Evolutionary conservation across 2,329 filamentous ascomycete genomes (phyloP), one percentile per base, ranked within the genome.

Genomic region (Tympanopsis confertula): DNA sequence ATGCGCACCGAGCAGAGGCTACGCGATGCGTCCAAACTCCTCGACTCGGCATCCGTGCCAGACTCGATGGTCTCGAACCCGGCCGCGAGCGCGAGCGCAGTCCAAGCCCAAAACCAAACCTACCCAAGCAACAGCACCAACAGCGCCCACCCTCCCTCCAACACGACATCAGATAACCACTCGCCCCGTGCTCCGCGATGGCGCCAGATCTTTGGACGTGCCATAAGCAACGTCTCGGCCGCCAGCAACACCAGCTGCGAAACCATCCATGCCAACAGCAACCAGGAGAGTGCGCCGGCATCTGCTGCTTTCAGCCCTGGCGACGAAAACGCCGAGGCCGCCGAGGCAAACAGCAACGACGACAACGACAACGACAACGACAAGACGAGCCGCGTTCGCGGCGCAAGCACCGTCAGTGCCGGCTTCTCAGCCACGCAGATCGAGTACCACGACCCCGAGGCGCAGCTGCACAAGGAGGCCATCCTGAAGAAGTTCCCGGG

Each of bases 191-290:
- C 38, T 44, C 52, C 14, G 46, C 55, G 38, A 45, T 53, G 63
- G 37, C 66, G 70, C 10, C 61, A 66, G 38, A 68, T 78, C 39
- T 57, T 78, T 3, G 74, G 74, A 4, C 68, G 74, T 10, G 74
- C 71, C 3, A 54, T 70, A 19, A 76, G 71, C 55, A 77, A 76
- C 47, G 63, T 63, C 3, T 78, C 72, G 2, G 65, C 65, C 1
- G 59, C 60, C 4, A 73, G 69, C 38, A 67, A 57, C 38, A 59
- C 54, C 33, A 66, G 68, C 38, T 58, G 56, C 13, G 65, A 67
- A 17, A 59, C 60, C 0, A 53, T 52, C 13, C 46, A 56, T 10
- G 47, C 49, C 15, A 45, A 24, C 39, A 39, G 18, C 37, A n/a
- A 12, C 33, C 38, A 15, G 35, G 36, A 28, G 22, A n/a, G n/a